Evolutionary conservation across 2,329 filamentous ascomycete species (phyloP).

Genomic region (Penicillium concentricum): DNA sequence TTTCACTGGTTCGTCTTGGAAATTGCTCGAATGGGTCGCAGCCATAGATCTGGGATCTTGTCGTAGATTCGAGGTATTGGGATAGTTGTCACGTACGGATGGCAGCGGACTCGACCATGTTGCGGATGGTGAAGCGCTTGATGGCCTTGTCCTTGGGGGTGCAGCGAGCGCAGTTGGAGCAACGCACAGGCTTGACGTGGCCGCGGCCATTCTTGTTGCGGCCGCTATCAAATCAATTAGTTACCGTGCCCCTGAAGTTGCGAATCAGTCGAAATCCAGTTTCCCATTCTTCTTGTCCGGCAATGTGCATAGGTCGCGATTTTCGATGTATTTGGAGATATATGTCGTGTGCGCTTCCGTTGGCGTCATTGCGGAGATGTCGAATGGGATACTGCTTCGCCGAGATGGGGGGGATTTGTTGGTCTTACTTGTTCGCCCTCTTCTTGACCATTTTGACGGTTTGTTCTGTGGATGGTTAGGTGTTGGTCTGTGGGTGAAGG

Average conservation of each 20-base stretch:
- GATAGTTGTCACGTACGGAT: slow-evolving; percentile 74
- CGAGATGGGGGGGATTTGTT: slow-evolving; percentile 21
- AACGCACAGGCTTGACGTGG: slow-evolving; percentile 99
- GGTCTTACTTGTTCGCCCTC: slow-evolving; percentile 68
- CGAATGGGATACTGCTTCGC: slow-evolving; percentile 27
- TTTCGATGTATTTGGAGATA: slow-evolving; percentile 4
- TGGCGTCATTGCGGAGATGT: slow-evolving; percentile 27
- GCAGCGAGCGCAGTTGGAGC: slow-evolving; percentile 84
- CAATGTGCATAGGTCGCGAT: slow-evolving; percentile 19
- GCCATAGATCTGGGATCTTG: neutral
- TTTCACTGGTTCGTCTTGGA: neutral
- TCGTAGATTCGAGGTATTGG: slow-evolving; percentile 5
- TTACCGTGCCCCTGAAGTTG: slow-evolving; percentile 14
- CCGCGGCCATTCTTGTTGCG: slow-evolving; percentile 99
- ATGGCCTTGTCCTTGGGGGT: slow-evolving; percentile 99
- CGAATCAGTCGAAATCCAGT: slow-evolving; percentile 13
- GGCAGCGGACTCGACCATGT: slow-evolving; percentile 99
- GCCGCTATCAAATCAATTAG: slow-evolving; percentile 61
- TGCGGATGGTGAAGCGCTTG: slow-evolving; percentile 99
- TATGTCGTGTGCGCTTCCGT: slow-evolving; percentile 14
- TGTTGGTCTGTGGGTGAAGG: slow-evolving; percentile 18
- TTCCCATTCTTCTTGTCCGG: slow-evolving; percentile 20
- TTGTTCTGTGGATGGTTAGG: slow-evolving; percentile 41
- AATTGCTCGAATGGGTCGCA: neutral
- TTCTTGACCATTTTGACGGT: slow-evolving; percentile 72